Evolutionary conservation across 257 asterid species (phyloP).

Genomic region (Avicennia marina): DNA sequence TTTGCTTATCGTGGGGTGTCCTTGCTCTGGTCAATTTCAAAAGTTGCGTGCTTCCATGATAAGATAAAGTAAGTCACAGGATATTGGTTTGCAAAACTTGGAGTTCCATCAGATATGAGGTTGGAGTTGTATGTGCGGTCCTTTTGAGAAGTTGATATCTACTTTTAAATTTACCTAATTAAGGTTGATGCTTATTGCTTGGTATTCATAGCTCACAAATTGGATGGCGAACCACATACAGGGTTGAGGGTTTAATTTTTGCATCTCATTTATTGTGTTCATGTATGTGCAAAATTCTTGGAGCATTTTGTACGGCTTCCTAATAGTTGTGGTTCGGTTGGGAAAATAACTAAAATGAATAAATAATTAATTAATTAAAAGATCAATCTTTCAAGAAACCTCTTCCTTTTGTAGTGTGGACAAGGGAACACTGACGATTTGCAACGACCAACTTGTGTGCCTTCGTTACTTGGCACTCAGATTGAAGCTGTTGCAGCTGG

Average conservation of each 20-base stretch:
- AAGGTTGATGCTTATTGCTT: too few species aligned
- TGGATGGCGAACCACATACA: too few species aligned
- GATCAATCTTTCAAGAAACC: not conserved
- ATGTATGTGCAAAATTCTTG: not conserved
- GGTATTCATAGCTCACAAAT: too few species aligned
- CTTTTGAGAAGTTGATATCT: slow-evolving; percentile 1
- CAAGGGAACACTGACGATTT: slow-evolving; percentile 98
- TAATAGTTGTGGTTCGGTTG: not conserved
- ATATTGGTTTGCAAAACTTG: not conserved
- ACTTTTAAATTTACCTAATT: not conserved
- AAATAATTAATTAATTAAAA: not conserved
- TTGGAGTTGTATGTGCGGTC: not conserved
- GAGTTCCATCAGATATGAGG: slow-evolving; percentile 1
- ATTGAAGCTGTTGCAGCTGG: slow-evolving; percentile 92
- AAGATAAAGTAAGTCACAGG: not conserved
- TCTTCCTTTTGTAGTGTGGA: slow-evolving; percentile 60
- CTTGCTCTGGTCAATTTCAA: slow-evolving; percentile 1
- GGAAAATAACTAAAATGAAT: not conserved
- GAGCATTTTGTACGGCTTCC: not conserved
- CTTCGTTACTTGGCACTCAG: slow-evolving; percentile 91
- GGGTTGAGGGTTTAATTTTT: not conserved
- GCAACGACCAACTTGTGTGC: slow-evolving; percentile 78
- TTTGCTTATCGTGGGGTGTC: too few species aligned
- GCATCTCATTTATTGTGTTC: not conserved
- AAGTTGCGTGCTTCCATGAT: not conserved